phyloP scores from a whole-genome alignment of 352 stramenopile species.

The Pythium pectinolyticum region DNA sequence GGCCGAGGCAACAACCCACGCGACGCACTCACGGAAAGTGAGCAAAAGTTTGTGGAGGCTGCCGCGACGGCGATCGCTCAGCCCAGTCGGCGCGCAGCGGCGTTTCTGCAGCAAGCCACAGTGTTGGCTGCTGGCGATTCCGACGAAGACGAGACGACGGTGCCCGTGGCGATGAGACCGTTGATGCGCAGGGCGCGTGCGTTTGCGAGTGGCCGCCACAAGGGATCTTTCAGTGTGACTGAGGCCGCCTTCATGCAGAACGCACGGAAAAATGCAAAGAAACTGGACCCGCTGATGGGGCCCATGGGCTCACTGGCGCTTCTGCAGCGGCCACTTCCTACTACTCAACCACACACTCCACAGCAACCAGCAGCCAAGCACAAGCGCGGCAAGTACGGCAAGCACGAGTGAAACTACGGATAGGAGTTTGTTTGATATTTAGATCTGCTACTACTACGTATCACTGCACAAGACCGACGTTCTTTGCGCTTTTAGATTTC shows the following conservation, averaged over 20 bases:
- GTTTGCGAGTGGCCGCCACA: constrained; percentile 3
- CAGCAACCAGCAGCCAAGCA: no score
- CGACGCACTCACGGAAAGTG: not conserved
- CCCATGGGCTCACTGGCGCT: not conserved
- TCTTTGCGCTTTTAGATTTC: not conserved
- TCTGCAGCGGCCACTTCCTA: not conserved
- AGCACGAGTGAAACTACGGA: not conserved
- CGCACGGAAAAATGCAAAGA: constrained; percentile 12
- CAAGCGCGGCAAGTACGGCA: no score
- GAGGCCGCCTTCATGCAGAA: constrained; percentile 30
- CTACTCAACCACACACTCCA: no score
- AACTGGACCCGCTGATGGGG: constrained; percentile 8
- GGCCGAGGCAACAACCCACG: not conserved
- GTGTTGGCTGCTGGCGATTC: constrained; percentile 3
- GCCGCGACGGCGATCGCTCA: not conserved
- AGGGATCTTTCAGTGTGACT: not conserved
- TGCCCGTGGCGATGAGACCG: constrained; percentile 18
- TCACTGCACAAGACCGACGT: not conserved
- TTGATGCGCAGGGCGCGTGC: constrained; percentile 23
- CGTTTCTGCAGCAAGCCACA: constrained; percentile 9
- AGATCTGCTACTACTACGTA: not conserved
- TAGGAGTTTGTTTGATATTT: not conserved
- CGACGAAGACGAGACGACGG: not conserved
- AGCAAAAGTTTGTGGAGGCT: not conserved
- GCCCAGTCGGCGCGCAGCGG: not conserved